A percentile compares a stretch with the other conserved stretches of the same genome.
These are phyloP conservation scores for Trichoderma brevicompactum DNA, from an alignment of 2,329 filamentous ascomycete genomes.

Conservation along the genomic window DNA sequence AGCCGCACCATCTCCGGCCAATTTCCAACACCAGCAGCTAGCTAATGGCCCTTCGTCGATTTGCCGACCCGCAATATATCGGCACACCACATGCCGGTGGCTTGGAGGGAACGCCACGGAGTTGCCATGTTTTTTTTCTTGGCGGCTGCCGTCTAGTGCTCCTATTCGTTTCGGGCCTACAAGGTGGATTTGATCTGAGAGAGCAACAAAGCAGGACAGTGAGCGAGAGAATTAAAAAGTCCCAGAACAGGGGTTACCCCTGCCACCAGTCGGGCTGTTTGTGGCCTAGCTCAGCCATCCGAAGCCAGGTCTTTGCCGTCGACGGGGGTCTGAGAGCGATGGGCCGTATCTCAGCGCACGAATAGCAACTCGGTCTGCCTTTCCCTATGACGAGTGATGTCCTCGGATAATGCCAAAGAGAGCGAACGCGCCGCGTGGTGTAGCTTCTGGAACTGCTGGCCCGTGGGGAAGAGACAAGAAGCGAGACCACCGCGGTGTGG, in stretches of 20 bases:
- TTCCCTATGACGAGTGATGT: conserved; percentile 17
- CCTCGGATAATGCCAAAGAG: conserved; percentile 19
- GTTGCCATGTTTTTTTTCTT: conserved; percentile 18
- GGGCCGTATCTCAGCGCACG: conserved; percentile 17
- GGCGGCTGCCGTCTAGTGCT: conserved; percentile 2
- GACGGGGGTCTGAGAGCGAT: conserved; percentile 14
- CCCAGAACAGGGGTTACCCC: neutral
- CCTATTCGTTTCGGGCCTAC: conserved; percentile 26
- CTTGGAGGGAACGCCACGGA: conserved; percentile 15
- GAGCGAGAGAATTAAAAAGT: neutral
- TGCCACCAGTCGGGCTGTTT: neutral
- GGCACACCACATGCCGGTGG: conserved; percentile 25
- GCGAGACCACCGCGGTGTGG: conserved; percentile 7
- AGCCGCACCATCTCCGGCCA: conserved; percentile 18
- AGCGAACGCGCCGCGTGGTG: conserved; percentile 16
- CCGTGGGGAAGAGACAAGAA: conserved; percentile 23
- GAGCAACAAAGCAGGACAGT: neutral
- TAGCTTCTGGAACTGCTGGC: conserved; percentile 14
- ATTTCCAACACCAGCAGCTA: conserved; percentile 20
- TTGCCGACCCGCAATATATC: conserved; percentile 18
- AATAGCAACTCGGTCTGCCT: conserved; percentile 1
- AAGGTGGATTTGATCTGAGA: conserved; percentile 5
- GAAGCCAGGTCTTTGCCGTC: conserved; percentile 1
- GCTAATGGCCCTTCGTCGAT: neutral
- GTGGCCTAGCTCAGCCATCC: conserved; percentile 20